Conservation (phyloP, 352 stramenopile species). For the Phytophthora ohioensis region DNA sequence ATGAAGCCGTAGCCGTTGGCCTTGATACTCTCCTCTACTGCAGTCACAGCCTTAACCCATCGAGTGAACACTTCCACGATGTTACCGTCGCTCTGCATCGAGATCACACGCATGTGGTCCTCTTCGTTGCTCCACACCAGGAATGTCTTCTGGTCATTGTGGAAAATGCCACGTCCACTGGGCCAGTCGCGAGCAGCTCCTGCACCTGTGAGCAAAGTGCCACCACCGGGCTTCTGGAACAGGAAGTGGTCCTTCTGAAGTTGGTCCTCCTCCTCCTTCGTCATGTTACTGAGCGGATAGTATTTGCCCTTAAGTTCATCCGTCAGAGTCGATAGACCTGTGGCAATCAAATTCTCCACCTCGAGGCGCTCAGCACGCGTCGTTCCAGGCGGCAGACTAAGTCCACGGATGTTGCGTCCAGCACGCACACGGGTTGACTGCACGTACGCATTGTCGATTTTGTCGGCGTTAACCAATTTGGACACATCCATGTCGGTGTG, state of each 20-base stretch:
- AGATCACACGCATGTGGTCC: slow-evolving; percentile 92
- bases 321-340: slow-evolving; percentile 72
- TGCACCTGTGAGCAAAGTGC: slow-evolving; percentile 83
- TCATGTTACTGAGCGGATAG: slow-evolving; percentile 90
- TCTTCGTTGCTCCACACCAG: slow-evolving; percentile 93
- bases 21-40: slow-evolving; percentile 83
- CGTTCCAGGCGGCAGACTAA: slow-evolving; percentile 89
- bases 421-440: slow-evolving; percentile 93
- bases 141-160: slow-evolving; percentile 93
- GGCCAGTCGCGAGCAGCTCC: slow-evolving; percentile 94
- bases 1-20: slow-evolving; percentile 85
- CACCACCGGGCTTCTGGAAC: slow-evolving; percentile 94
- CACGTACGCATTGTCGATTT: slow-evolving; percentile 87
- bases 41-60: slow-evolving; percentile 84
- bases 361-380: slow-evolving; percentile 83
- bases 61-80: slow-evolving; percentile 92
- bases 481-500: slow-evolving; percentile 84
- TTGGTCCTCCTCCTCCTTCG: slow-evolving; percentile 91
- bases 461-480: slow-evolving; percentile 76
- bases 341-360: slow-evolving; percentile 88
- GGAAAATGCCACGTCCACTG: slow-evolving; percentile 93
- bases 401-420: slow-evolving; percentile 90
- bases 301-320: slow-evolving; percentile 91
- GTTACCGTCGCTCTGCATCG: slow-evolving; percentile 91
- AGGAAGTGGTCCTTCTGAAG: slow-evolving; percentile 93